These are phyloP conservation scores for Fraxinus sp. DNA, from an alignment of 305 asterid species.

Conservation along the genomic window DNA sequence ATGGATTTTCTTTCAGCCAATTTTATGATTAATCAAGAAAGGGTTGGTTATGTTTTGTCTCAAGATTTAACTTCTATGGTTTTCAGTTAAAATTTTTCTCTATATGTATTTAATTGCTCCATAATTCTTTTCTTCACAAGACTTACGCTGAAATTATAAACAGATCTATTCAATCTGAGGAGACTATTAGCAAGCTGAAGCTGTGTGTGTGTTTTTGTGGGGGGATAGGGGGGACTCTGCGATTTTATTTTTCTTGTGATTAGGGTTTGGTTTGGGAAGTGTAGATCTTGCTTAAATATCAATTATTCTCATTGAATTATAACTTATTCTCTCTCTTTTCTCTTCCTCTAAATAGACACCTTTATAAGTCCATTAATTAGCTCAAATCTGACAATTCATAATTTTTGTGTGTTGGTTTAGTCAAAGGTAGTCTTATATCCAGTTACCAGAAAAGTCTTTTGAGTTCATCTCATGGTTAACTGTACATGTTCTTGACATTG, in stretches of 20 bases:
- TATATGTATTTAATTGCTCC: background rate
- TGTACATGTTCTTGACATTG: slow-evolving; percentile 17
- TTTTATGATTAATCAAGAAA: background rate
- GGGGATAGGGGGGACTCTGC: background rate
- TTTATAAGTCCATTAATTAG: background rate
- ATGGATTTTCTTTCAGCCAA: background rate
- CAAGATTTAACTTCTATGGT: slow-evolving; percentile 27
- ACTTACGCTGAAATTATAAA: too few species aligned
- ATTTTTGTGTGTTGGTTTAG: background rate
- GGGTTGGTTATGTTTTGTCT: background rate
- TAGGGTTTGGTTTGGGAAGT: slow-evolving; percentile 33
- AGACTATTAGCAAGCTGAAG: too few species aligned
- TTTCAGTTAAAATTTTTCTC: slow-evolving; percentile 16
- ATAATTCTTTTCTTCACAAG: background rate
- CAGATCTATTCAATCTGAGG: too few species aligned
- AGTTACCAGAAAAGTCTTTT: slow-evolving; percentile 18
- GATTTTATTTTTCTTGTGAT: background rate
- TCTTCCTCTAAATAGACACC: background rate
- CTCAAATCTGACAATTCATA: background rate
- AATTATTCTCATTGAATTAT: background rate
- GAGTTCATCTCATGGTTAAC: slow-evolving; percentile 4
- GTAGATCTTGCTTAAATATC: background rate
- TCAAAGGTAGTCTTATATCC: slow-evolving; percentile 27
- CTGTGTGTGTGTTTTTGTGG: too few species aligned
- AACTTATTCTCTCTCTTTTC: background rate